Evolutionary conservation across 495 filamentous ascomycete species (phyloP).

Genomic region (Xylaria castorea): DNA sequence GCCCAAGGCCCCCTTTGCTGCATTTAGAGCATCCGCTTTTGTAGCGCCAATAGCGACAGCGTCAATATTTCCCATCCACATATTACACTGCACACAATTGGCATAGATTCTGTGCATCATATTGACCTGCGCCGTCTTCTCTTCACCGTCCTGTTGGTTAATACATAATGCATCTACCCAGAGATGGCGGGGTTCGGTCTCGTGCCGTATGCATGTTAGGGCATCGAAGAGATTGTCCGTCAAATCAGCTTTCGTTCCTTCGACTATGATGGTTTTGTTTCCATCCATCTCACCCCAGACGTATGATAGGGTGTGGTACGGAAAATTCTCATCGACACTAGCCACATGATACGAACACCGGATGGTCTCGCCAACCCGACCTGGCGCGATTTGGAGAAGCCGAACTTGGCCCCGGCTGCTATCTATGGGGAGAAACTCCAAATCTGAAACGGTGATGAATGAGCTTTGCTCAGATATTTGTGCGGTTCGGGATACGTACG

Average conservation of each 20-base stretch:
- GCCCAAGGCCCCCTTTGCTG: slow-evolving; percentile 21
- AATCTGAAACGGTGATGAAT: slow-evolving; percentile 1
- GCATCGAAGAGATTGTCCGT: slow-evolving; percentile 35
- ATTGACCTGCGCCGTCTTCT: slow-evolving; percentile 45
- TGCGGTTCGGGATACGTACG: slow-evolving; percentile 14
- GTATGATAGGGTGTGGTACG: slow-evolving; percentile 47
- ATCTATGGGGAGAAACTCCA: slow-evolving; percentile 22
- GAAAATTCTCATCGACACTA: slow-evolving; percentile 13
- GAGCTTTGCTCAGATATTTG: too few species aligned
- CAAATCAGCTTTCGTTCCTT: slow-evolving; percentile 24
- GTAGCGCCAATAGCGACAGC: slow-evolving; percentile 6
- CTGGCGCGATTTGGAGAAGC: slow-evolving; percentile 29
- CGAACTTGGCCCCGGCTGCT: slow-evolving; percentile 26
- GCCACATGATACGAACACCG: slow-evolving; percentile 23
- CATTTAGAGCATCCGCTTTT: slow-evolving; percentile 16
- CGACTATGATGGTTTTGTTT: slow-evolving; percentile 25
- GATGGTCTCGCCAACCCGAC: slow-evolving; percentile 24
- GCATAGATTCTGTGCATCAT: slow-evolving; percentile 47
- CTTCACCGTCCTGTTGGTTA: slow-evolving; percentile 42
- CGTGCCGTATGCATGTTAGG: slow-evolving; percentile 31
- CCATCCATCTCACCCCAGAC: slow-evolving; percentile 39
- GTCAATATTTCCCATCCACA: slow-evolving; percentile 24
- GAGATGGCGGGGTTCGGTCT: slow-evolving; percentile 30
- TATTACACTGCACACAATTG: slow-evolving; percentile 25
- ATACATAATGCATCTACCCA: slow-evolving; percentile 38